These are phyloP conservation scores for Saccharomycopsis sp. DNA, from an alignment of 805 yeast species.

Conservation along the genomic window DNA sequence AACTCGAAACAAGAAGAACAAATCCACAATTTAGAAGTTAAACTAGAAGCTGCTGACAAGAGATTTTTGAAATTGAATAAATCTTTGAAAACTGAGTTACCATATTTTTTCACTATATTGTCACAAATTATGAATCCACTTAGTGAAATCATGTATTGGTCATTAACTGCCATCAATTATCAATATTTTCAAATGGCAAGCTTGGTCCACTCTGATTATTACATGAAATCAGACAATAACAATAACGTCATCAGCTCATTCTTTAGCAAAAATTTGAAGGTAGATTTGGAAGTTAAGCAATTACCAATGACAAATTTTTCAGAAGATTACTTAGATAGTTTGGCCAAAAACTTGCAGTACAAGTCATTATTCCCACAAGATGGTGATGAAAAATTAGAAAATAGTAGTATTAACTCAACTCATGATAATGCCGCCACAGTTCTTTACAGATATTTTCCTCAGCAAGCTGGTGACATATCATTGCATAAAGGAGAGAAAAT, in stretches of 20 bases:
- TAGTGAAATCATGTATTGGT: constrained; percentile 19
- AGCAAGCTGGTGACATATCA: constrained; percentile 31
- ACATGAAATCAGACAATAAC: constrained; percentile 17
- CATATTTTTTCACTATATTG: constrained; percentile 17
- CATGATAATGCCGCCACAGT: background rate
- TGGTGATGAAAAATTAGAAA: background rate
- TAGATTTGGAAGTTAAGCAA: constrained; percentile 3
- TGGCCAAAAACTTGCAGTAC: background rate
- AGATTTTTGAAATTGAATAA: constrained; percentile 12
- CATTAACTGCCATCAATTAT: constrained; percentile 11
- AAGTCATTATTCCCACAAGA: background rate
- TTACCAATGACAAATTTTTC: constrained; percentile 15
- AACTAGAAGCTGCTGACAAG: constrained; percentile 8
- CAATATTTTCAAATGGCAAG: constrained; percentile 17
- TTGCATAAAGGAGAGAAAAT: constrained; percentile 31
- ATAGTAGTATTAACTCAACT: background rate
- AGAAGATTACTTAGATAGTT: constrained; percentile 8
- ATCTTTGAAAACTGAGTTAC: constrained; percentile 19
- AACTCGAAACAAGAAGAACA: constrained; percentile 18
- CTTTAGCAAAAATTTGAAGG: background rate
- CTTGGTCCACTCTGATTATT: no score
- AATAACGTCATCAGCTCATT: constrained; percentile 8
- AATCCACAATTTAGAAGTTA: constrained; percentile 5
- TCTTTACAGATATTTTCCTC: background rate
- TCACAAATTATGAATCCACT: constrained; percentile 12